phyloP scores from a whole-genome alignment of 2,329 filamentous ascomycete species.

The Colletotrichum spaethianum region DNA sequence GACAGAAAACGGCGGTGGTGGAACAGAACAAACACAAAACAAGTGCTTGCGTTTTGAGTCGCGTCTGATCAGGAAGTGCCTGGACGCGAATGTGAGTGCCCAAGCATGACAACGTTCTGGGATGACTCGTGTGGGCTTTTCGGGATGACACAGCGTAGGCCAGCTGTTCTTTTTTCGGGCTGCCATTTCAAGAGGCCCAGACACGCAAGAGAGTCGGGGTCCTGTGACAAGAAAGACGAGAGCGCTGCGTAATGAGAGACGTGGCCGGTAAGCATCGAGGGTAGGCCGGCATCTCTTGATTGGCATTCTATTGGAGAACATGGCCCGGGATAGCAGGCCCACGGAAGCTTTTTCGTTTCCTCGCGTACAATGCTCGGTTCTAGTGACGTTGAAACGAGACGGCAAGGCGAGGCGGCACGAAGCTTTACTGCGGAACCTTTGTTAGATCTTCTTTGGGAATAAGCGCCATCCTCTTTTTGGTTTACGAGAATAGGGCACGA shows the following conservation, averaged over 20 bases:
- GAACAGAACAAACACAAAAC: constrained; percentile 28
- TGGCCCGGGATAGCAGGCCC: constrained; percentile 7
- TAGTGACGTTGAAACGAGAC: constrained; percentile 25
- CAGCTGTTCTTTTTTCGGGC: constrained; percentile 31
- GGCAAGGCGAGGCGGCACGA: not conserved
- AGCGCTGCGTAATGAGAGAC: not conserved
- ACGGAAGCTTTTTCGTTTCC: constrained; percentile 30
- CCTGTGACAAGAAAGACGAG: not conserved
- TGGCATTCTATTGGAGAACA: not conserved
- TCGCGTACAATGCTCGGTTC: constrained; percentile 8
- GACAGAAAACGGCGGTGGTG: constrained; percentile 18
- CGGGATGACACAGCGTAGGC: constrained; percentile 36
- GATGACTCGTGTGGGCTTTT: constrained; percentile 31
- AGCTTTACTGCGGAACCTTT: not conserved
- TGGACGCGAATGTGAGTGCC: not conserved
- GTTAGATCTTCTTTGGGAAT: not conserved
- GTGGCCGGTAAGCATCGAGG: not conserved
- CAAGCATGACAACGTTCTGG: not conserved
- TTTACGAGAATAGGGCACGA: constrained; percentile 1
- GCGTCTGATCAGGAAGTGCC: constrained; percentile 25
- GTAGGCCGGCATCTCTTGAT: not conserved
- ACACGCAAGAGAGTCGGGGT: constrained; percentile 15
- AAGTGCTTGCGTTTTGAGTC: constrained; percentile 32
- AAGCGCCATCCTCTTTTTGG: not conserved
- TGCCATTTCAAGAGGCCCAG: not conserved